phyloP scores from a whole-genome alignment of 2,329 filamentous ascomycete genomes.

The Penicillium sp. region DNA sequence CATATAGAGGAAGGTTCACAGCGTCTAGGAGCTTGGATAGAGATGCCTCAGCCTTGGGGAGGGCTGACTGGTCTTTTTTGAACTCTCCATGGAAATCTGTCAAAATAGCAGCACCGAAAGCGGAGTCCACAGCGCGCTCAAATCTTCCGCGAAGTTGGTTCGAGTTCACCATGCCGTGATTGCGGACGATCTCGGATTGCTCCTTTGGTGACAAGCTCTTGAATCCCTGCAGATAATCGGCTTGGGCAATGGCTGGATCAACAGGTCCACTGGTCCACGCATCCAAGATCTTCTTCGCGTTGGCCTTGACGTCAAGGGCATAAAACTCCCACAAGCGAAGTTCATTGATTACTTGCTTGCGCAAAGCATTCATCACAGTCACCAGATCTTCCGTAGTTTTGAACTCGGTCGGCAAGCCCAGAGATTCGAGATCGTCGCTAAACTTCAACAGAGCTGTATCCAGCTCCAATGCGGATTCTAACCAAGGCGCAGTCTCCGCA shows the following conservation, averaged over 20 bases:
- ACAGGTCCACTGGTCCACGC: slow-evolving; percentile 62
- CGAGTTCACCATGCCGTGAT: slow-evolving; percentile 68
- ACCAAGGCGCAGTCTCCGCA: slow-evolving; percentile 78
- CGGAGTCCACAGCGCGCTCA: slow-evolving; percentile 69
- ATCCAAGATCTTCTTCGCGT: slow-evolving; percentile 67
- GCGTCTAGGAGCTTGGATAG: slow-evolving; percentile 71
- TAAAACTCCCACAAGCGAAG: slow-evolving; percentile 94
- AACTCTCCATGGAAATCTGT: slow-evolving; percentile 69
- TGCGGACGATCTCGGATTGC: slow-evolving; percentile 62
- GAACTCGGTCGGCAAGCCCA: slow-evolving; percentile 76
- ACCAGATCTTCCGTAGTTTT: slow-evolving; percentile 71
- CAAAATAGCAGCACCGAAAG: slow-evolving; percentile 68
- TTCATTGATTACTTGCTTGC: slow-evolving; percentile 73
- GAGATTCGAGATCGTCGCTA: slow-evolving; percentile 60
- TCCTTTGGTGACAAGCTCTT: slow-evolving; percentile 58
- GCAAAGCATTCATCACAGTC: slow-evolving; percentile 80
- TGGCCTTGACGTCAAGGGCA: slow-evolving; percentile 73
- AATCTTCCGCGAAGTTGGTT: slow-evolving; percentile 80
- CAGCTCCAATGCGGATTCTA: slow-evolving; percentile 69
- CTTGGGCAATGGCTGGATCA: slow-evolving; percentile 15
- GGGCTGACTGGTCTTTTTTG: slow-evolving; percentile 48
- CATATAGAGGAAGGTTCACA: slow-evolving; percentile 84
- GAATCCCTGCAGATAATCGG: slow-evolving; percentile 48
- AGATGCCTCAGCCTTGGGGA: slow-evolving; percentile 51
- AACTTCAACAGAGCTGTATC: slow-evolving; percentile 71